A percentile compares a stretch with the other conserved stretches of the same genome.
Conservation (phyloP, 345 rosid genomes). For the Populus nigra region DNA sequence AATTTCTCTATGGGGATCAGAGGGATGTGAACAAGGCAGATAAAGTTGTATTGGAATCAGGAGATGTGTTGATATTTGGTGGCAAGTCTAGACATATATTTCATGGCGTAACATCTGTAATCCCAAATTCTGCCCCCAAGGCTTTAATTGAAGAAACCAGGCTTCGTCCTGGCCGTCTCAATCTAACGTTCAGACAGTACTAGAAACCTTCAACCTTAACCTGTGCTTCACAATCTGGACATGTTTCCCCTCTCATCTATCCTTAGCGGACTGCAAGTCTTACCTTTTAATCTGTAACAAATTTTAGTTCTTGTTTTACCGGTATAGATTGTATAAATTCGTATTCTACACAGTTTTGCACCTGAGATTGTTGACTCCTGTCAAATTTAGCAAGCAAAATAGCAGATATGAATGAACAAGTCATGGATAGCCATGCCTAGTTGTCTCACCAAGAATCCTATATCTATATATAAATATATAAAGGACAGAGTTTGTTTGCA, state of each 20-base stretch:
- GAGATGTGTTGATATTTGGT: slow-evolving; percentile 22
- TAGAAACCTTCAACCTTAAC: neutral
- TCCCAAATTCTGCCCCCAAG: slow-evolving; percentile 15
- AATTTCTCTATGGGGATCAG: slow-evolving; percentile 15
- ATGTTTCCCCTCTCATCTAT: neutral
- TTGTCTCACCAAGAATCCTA: neutral
- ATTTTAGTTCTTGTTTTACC: no score
- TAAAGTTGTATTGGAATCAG: slow-evolving; percentile 18
- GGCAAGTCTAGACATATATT: slow-evolving; percentile 13
- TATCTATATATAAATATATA: no score
- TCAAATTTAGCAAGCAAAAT: neutral
- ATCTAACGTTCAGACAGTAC: slow-evolving; percentile 21
- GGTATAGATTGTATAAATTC: no score
- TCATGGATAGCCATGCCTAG: neutral
- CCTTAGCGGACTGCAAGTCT: no score
- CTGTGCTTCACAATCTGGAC: neutral
- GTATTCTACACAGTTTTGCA: neutral
- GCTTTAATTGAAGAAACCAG: slow-evolving; percentile 5
- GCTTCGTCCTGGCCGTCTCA: slow-evolving; percentile 18
- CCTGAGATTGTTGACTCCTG: neutral
- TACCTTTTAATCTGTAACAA: no score
- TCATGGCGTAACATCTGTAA: slow-evolving; percentile 16
- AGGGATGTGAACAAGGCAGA: slow-evolving; percentile 9
- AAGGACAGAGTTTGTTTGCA: no score
- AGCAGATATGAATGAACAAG: neutral